phyloP scores from a whole-genome alignment of 2,329 filamentous ascomycete species.

The Westerdykella ornata region DNA sequence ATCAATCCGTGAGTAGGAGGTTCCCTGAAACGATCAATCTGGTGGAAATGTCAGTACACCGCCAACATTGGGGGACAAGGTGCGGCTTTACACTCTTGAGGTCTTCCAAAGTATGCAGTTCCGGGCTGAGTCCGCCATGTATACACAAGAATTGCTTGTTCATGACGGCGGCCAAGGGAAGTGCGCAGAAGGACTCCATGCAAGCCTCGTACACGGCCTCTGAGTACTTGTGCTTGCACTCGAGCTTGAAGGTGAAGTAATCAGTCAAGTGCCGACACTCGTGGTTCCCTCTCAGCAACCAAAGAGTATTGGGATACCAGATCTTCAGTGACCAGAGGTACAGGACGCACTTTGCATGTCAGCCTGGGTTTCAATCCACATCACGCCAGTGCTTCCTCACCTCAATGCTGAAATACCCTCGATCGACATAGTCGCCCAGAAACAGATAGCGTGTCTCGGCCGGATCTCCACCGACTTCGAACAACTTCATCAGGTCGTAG shows the following conservation, averaged over 20 bases:
- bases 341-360: slow-evolving; percentile 64
- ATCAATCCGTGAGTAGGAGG: slow-evolving; percentile 95
- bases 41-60: slow-evolving; percentile 15
- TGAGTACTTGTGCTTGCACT: slow-evolving; percentile 99
- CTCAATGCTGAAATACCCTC: slow-evolving; percentile 98
- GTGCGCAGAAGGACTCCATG: slow-evolving; percentile 93
- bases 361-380: slow-evolving; percentile 15
- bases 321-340: slow-evolving; percentile 99
- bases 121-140: slow-evolving; percentile 90
- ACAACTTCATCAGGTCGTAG: slow-evolving; percentile 99
- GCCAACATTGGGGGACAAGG: neutral
- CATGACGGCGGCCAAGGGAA: slow-evolving; percentile 94
- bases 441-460: slow-evolving; percentile 96
- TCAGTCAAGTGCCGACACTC: slow-evolving; percentile 98
- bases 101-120: slow-evolving; percentile 92
- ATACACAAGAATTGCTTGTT: slow-evolving; percentile 99
- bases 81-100: slow-evolving; percentile 64
- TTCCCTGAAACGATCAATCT: slow-evolving; percentile 97
- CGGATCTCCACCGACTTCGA: slow-evolving; percentile 95
- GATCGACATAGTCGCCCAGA: slow-evolving; percentile 94
- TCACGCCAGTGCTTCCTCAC: slow-evolving; percentile 33
- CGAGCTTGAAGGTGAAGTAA: slow-evolving; percentile 99
- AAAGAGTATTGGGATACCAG: slow-evolving; percentile 95
- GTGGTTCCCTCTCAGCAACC: slow-evolving; percentile 95
- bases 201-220: slow-evolving; percentile 94